Percentiles rank a stretch among this genome's conserved stretches.
phyloP scores from a whole-genome alignment of 2,329 filamentous ascomycete species.

The Apiospora kogelbergensis region DNA sequence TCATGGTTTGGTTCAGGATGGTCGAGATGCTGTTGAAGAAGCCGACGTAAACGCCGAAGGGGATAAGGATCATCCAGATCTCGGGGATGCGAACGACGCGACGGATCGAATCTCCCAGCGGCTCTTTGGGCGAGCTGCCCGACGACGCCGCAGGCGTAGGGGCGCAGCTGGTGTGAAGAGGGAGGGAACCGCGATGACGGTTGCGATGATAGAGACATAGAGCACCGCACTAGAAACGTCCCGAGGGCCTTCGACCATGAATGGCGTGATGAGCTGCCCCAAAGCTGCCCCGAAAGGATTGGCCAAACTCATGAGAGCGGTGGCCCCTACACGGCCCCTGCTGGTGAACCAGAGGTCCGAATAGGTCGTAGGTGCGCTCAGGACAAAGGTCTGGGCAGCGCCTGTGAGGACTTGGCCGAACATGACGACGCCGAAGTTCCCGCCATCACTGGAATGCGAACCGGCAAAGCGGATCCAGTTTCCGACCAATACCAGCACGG shows the following conservation, averaged over 20 bases:
- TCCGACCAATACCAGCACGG: slow-evolving; percentile 72
- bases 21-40: slow-evolving; percentile 93
- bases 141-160: slow-evolving; percentile 76
- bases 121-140: slow-evolving; percentile 56
- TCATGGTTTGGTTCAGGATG: slow-evolving; percentile 85
- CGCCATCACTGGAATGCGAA: slow-evolving; percentile 50
- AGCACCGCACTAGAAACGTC: slow-evolving; percentile 82
- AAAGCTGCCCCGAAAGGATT: slow-evolving; percentile 90
- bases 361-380: slow-evolving; percentile 85
- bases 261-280: slow-evolving; percentile 82
- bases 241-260: slow-evolving; percentile 62
- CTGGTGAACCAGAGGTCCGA: slow-evolving; percentile 94
- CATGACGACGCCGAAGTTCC: slow-evolving; percentile 76
- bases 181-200: slow-evolving; percentile 68
- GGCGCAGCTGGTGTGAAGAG: slow-evolving; percentile 78
- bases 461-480: slow-evolving; percentile 92
- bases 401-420: slow-evolving; percentile 90
- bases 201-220: slow-evolving; percentile 51
- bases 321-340: slow-evolving; percentile 79
- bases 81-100: slow-evolving; percentile 62
- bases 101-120: slow-evolving; percentile 49
- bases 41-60: slow-evolving; percentile 84
- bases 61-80: slow-evolving; percentile 77
- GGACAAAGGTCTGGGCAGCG: slow-evolving; percentile 86
- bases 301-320: slow-evolving; percentile 78